Base-by-base conservation (phyloP, 2,329 filamentous ascomycete species). In the Neofusicoccum laricinum region DNA sequence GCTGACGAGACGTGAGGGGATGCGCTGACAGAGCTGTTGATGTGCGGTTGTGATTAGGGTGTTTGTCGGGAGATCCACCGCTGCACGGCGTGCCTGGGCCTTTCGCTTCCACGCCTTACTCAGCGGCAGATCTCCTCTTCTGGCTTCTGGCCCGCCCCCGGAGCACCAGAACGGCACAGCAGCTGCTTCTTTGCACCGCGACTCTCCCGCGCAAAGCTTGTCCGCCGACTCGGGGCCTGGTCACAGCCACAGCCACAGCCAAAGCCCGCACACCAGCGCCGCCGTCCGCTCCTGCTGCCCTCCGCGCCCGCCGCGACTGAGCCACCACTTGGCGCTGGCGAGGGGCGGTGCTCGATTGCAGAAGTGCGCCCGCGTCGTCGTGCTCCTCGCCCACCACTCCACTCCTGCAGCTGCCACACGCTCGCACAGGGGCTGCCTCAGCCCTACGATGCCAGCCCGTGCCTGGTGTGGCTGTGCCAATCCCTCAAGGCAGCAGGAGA, bases 381-480 rank as follows among this genome's bases (percentile, higher is more conserved):
- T 8, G 8, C 21, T 19, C 53, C 21, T 34, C 38, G 30, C 38
- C 15, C 14, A 10, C 53, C 21, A 6, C 38, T 14, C 53, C 21
- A 6, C 38, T 14, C 21, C n/a, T 30, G 49, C 49, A 19, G 32
- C 15, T 10, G 12, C 19, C 14, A 19, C 17, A 40, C 12, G 41
- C 51, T 41, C 36, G 17, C 34, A 55, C 36, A 55, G 51, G 51
- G 51, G 51, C 51, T 45, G 36, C 40, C 53, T 58, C 53, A 58
- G 53, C 53, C 53, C 34, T 58, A 58, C 38, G 11, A 58, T 58
- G 53, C 15, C 53, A 21, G 53, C 14, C 38, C 53, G 53, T 58
- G 53, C 53, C 53, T 58, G 38, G 38, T 51, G 59, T 63, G 59
- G 59, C 59, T 63, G 46, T 46, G 59, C 59, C 53, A 21, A 63